Evolutionary conservation across 768 basidiomycete species (phyloP), one percentile per base, ranked within the genome.

Genomic region (Pleurotus djamor): DNA sequence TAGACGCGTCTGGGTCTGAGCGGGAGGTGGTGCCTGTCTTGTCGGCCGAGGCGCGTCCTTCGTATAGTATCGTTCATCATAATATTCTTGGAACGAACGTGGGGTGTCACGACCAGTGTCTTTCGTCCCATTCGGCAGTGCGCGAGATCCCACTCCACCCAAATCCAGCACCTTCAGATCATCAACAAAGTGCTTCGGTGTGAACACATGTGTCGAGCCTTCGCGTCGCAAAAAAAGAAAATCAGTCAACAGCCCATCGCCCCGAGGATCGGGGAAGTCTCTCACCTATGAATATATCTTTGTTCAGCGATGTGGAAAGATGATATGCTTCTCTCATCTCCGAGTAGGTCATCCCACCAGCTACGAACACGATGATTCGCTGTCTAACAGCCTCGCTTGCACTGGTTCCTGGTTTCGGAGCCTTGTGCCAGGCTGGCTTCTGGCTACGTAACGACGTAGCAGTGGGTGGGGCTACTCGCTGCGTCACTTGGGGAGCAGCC

Each of bases 281-380:
- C 65, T 62, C 65, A 96, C 96, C 97, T 59, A 99, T 91, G 72
- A 87, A 91, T 55, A 98, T 83, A 65, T 99, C 97, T 72, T 90
- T 94, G 66, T 90, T 89, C 55, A 93, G 69, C 2, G 84, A 70
- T 49, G 77, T 79, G 3, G 93, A 90, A 13, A 96, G 78, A 52
- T 87, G 80, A 68, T 98, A 98, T 48, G 85, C 88, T 66, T 94
- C 86, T 60, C 96, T 82, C 72, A 96, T 89, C 73, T 99, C 97
- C 0, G 95, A 96, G 70, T 94, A 95, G 1, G 97, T 96, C 83
- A 96, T 88, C 2, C 97, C 97, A 37, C 97, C 97, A 12, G 92
- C 91, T 21, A 98, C 79, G 72, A 98, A 98, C 14, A 98, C 83
- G 37, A 99, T 79, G 12, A 97, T 67, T 33, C 96, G 83, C 71